These are phyloP conservation scores for Lycium barbarum DNA, from an alignment of 257 asterid species.

Conservation along the genomic window DNA sequence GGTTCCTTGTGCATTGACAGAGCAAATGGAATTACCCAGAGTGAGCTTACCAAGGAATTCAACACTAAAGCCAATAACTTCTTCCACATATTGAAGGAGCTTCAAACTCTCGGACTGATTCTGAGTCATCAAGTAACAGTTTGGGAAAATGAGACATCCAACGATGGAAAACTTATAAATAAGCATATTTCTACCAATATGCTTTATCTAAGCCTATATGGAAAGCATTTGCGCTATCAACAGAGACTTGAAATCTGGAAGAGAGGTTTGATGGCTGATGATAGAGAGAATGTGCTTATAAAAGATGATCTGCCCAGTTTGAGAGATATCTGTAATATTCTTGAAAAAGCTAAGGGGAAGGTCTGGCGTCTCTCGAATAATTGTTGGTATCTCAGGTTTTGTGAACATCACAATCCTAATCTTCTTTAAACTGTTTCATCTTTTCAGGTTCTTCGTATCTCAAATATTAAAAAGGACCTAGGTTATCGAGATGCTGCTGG, in stretches of 20 bases:
- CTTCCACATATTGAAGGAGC: slow-evolving; percentile 70
- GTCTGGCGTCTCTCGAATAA: slow-evolving; percentile 46
- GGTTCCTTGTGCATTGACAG: slow-evolving; percentile 43
- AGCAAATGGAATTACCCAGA: slow-evolving; percentile 76
- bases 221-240: slow-evolving; percentile 71
- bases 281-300: too few species aligned
- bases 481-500: slow-evolving; percentile 70
- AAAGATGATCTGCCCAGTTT: too few species aligned
- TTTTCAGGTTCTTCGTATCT: slow-evolving; percentile 77
- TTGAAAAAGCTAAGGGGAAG: slow-evolving; percentile 76
- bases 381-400: slow-evolving; percentile 27
- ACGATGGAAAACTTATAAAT: slow-evolving; percentile 47
- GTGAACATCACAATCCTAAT: not conserved
- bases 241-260: slow-evolving; percentile 79
- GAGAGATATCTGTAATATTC: too few species aligned
- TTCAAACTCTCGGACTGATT: slow-evolving; percentile 76
- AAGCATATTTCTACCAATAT: slow-evolving; percentile 67
- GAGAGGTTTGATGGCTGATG: slow-evolving; percentile 48
- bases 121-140: slow-evolving; percentile 72
- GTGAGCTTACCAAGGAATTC: slow-evolving; percentile 75
- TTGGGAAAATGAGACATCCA: slow-evolving; percentile 56
- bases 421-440: slow-evolving; percentile 33
- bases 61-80: slow-evolving; percentile 64
- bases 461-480: slow-evolving; percentile 78
- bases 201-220: slow-evolving; percentile 76